Percentiles rank a stretch among this genome's conserved stretches.
These are phyloP conservation scores for Piper betle DNA, from an alignment of 164 flowering plant genomes.

Conservation along the genomic window DNA sequence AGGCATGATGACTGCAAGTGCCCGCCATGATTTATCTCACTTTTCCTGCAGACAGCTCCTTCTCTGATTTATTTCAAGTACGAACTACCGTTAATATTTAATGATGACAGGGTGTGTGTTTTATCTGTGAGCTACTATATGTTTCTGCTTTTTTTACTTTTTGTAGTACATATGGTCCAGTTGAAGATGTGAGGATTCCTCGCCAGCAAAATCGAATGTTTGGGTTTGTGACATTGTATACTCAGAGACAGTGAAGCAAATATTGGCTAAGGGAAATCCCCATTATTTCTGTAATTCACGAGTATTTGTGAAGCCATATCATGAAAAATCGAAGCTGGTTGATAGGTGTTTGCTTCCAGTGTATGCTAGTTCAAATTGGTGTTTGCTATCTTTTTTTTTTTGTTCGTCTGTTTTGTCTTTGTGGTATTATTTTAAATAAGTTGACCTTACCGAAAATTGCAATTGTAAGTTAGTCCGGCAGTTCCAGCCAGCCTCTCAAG, in stretches of 20 bases:
- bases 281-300: conserved; percentile 87
- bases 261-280: conserved; percentile 65
- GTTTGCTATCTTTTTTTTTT: no score
- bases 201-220: conserved; percentile 85
- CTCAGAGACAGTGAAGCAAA: conserved; percentile 57
- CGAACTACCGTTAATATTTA: neutral
- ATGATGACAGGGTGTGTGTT: neutral
- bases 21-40: conserved; percentile 85
- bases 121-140: no score
- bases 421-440: no score
- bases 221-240: conserved; percentile 73
- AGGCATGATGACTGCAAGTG: conserved; percentile 53
- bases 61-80: conserved; percentile 80
- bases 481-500: no score
- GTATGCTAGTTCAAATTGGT: neutral
- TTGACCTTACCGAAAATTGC: no score
- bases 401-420: no score
- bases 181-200: conserved; percentile 97
- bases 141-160: neutral
- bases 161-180: conserved; percentile 62
- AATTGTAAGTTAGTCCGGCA: no score
- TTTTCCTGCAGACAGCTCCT: conserved; percentile 87
- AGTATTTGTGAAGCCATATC: conserved; percentile 90
- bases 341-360: conserved; percentile 34
- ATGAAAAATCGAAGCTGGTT: conserved; percentile 58